Evolutionary conservation across 1,284 basidiomycete genomes (phyloP).

Genomic region (Leccinum angustisporum): DNA sequence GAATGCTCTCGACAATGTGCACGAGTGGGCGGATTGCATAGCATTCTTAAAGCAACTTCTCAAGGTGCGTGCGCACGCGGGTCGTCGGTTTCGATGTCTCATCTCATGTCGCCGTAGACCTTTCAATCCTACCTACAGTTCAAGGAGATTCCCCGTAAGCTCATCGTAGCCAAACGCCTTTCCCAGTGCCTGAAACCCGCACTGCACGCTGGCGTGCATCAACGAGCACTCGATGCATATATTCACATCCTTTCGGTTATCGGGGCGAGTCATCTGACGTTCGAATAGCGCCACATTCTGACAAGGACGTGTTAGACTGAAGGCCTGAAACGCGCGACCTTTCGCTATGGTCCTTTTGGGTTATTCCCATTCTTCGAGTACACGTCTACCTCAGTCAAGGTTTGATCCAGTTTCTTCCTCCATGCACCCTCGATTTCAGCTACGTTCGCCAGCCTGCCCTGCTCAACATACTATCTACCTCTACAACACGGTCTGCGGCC

Average conservation of each 20-base stretch:
- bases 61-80: constrained; percentile 53
- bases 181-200: constrained; percentile 98
- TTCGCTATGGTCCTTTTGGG: constrained; percentile 65
- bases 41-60: constrained; percentile 94
- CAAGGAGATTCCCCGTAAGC: constrained; percentile 93
- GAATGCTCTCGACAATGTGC: constrained; percentile 92
- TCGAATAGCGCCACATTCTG: neutral
- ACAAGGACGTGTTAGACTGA: constrained; percentile 59
- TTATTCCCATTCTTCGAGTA: constrained; percentile 99
- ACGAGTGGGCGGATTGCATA: constrained; percentile 99
- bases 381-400: constrained; percentile 93
- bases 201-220: constrained; percentile 94
- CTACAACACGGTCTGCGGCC: constrained; percentile 84
- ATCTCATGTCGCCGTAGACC: constrained; percentile 51
- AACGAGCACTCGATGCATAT: constrained; percentile 95
- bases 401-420: constrained; percentile 31
- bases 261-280: constrained; percentile 58
- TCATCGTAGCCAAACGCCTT: constrained; percentile 92
- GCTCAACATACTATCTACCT: constrained; percentile 85
- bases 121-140: constrained; percentile 91
- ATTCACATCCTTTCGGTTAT: constrained; percentile 87
- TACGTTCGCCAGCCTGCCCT: constrained; percentile 63
- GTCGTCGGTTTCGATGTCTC: neutral
- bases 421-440: neutral
- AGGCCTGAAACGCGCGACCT: constrained; percentile 86